Base-by-base conservation (phyloP, 352 stramenopile species). In the Poterioochromonas sp. region DNA sequence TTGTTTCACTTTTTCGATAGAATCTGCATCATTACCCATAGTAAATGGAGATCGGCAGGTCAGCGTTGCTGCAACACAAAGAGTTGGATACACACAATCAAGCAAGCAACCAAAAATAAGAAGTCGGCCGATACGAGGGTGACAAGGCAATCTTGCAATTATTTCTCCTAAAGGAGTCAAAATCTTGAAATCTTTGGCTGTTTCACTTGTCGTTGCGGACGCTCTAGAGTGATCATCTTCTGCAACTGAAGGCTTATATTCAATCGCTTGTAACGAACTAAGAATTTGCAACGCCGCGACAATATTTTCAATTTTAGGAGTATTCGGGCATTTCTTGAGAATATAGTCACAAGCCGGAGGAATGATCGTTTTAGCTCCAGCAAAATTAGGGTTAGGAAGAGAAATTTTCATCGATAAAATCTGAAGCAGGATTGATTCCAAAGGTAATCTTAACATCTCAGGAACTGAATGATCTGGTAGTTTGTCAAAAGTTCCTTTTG, bases 101-200 rank as follows among this genome's bases (percentile, higher is more conserved):
- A 81, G 32, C 12, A 81, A 20, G 22, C 69, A n/a, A 26, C 70
- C 77, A 43, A 58, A 71, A 26, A 95, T 76, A 26, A 96, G 73
- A 89, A 96, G 95, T 83, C 95, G 95, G 0, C 87, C 90, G 51
- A 95, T 92, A 5, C 88, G 86, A 32, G 90, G 85, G 0, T 87
- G 86, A 5, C 95, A 88, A 0, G 91, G 91, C 79, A 94, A 93
- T 77, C 90, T 85, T 12, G 92, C 90, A 12, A 96, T 85, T 76
- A 86, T 83, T 5, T 84, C 82, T 5, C 91, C 91, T 0, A 96
- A 82, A 0, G 86, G 80, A 0, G 90, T 94, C 80, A 96, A 5
- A 15, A 18, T 74, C 3, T 32, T 34, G 18, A 15, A 26, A 37
- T 80, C 73, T 81, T 26, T 81, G 81, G n/a, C 81, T 77, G 8